A percentile compares a stretch with the other conserved stretches of the same genome.
Evolutionary conservation across 306 rosid genomes (phyloP).

Genomic region (Acacia confusa): DNA sequence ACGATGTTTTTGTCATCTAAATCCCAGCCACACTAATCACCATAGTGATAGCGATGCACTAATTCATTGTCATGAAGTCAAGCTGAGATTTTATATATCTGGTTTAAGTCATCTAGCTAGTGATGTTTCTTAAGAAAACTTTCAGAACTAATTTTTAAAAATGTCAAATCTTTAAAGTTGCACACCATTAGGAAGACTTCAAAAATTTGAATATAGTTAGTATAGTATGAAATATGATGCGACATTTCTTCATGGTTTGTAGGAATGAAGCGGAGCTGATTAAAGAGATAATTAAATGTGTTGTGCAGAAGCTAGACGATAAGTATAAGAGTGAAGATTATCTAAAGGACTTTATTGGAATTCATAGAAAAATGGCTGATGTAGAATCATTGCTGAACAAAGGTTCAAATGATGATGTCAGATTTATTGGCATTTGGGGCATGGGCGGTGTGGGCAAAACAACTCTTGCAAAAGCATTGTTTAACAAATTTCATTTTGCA

Average conservation of each 20-base stretch:
- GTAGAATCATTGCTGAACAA: not conserved
- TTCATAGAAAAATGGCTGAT: not conserved
- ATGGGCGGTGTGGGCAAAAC: not conserved
- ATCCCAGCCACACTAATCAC: not conserved
- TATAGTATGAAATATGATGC: not conserved
- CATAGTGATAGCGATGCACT: not conserved
- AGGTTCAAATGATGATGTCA: not conserved
- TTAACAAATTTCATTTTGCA: not conserved
- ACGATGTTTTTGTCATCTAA: not conserved
- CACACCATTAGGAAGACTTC: not conserved
- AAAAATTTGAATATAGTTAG: not conserved
- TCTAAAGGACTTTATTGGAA: not conserved
- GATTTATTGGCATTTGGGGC: constrained; percentile 1
- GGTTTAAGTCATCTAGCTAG: not conserved
- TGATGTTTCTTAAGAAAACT: not conserved
- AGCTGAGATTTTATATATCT: not conserved
- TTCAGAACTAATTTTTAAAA: not conserved
- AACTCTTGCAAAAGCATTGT: not conserved
- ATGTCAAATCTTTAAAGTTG: not conserved
- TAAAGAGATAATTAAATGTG: not conserved
- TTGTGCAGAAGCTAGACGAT: not conserved
- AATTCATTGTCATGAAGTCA: not conserved
- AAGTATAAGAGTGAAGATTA: not conserved
- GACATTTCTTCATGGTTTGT: not conserved
- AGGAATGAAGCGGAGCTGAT: not conserved